phyloP scores from a whole-genome alignment of 108 stramenopile genomes.

The Tribonema minus region DNA sequence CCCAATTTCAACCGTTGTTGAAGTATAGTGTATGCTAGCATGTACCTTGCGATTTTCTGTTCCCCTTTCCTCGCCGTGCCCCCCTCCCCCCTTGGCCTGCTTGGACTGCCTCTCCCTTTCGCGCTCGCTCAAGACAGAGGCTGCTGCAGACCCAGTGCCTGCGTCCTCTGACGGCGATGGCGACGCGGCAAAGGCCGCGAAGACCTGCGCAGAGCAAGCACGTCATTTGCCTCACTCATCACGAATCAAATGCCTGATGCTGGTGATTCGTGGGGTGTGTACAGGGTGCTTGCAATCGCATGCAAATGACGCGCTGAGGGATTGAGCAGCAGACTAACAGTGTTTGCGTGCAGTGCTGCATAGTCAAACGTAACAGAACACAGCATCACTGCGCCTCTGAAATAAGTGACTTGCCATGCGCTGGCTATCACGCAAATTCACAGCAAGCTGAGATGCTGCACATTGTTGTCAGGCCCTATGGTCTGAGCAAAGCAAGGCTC shows the following conservation, averaged over 20 bases:
- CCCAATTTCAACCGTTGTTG: background rate
- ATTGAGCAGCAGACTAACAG: background rate
- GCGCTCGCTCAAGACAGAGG: background rate
- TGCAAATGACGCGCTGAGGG: background rate
- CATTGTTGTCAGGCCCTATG: no score
- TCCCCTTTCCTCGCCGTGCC: background rate
- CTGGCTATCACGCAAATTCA: background rate
- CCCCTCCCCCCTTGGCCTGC: background rate
- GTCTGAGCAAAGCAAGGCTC: background rate
- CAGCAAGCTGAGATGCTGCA: no score
- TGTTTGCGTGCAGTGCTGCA: no score
- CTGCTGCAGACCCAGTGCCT: no score
- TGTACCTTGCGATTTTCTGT: background rate
- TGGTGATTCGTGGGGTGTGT: background rate
- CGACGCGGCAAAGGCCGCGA: slow-evolving; percentile 5
- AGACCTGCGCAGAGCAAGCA: background rate
- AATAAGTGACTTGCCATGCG: background rate
- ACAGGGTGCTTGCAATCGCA: background rate
- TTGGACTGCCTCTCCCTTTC: background rate
- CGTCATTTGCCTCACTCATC: background rate
- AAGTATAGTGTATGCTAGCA: background rate
- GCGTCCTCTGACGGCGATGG: no score
- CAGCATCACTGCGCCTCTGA: no score
- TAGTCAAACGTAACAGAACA: no score
- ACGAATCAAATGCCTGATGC: background rate